Evolutionary conservation across 2,329 filamentous ascomycete genomes (phyloP).

Genomic region (Esteya vermicola): DNA sequence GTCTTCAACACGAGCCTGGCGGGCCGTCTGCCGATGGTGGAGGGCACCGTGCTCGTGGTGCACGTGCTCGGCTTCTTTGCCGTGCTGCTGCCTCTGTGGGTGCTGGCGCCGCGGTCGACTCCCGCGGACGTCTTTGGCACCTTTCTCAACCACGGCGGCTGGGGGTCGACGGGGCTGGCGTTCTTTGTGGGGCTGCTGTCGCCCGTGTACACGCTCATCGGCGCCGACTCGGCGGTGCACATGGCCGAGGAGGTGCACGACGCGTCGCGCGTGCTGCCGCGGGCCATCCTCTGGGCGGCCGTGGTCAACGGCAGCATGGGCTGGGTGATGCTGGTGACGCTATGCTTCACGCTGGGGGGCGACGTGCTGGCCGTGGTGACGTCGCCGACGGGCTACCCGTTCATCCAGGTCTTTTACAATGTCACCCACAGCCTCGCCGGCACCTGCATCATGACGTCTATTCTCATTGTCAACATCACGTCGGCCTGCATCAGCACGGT

Average conservation of each 20-base stretch:
- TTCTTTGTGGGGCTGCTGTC: constrained; percentile 31
- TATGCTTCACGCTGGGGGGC: constrained; percentile 22
- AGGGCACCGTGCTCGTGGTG: constrained; percentile 33
- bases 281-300: constrained; percentile 21
- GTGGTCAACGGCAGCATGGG: constrained; percentile 21
- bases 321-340: constrained; percentile 22
- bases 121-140: constrained; percentile 24
- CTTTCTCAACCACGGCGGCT: constrained; percentile 33
- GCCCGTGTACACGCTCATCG: constrained; percentile 21
- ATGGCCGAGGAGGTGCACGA: constrained; percentile 25
- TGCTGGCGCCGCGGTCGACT: constrained; percentile 12
- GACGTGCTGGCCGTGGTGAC: constrained; percentile 11
- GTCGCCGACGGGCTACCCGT: constrained; percentile 36
- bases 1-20: constrained; percentile 35
- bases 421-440: constrained; percentile 31
- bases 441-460: constrained; percentile 32
- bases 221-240: constrained; percentile 20
- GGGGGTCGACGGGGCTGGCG: constrained; percentile 27
- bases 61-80: constrained; percentile 31
- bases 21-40: constrained; percentile 31
- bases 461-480: constrained; percentile 33
- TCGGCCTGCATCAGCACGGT: constrained; percentile 38
- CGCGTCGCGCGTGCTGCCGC: constrained; percentile 19
- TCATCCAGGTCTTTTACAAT: constrained; percentile 43
- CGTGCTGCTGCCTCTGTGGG: constrained; percentile 15